Percentiles rank a stretch among this genome's conserved stretches.
Conservation (phyloP, 2,329 filamentous ascomycete species). For the Trichocomaceae sp. region DNA sequence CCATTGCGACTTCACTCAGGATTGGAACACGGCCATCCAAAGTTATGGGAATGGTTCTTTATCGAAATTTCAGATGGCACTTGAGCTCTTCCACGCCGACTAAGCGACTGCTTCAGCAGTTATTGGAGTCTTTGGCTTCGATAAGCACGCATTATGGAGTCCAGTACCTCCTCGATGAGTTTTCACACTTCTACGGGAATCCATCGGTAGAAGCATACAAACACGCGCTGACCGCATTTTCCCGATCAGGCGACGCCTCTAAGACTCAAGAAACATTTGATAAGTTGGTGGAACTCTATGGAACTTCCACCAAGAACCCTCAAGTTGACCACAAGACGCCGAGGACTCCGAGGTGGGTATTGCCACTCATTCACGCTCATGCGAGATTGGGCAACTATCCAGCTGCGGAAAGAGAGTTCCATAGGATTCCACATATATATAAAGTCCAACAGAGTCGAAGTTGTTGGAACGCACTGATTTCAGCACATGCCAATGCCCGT, state of each 20-base stretch:
- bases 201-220: conserved; percentile 30
- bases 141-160: conserved; percentile 32
- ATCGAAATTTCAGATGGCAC: conserved; percentile 35
- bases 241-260: conserved; percentile 41
- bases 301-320: conserved; percentile 13
- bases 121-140: conserved; percentile 22
- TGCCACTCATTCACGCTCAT: conserved; percentile 64
- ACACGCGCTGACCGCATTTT: conserved; percentile 36
- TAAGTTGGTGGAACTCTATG: conserved; percentile 33
- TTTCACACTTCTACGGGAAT: conserved; percentile 26
- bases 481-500: conserved; percentile 59
- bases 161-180: conserved; percentile 38
- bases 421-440: conserved; percentile 53
- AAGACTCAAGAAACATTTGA: conserved; percentile 42
- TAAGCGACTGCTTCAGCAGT: conserved; percentile 17
- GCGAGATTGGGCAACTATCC: conserved; percentile 60
- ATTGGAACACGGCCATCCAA: conserved; percentile 23
- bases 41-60: conserved; percentile 31
- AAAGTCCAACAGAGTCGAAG: conserved; percentile 50
- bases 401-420: conserved; percentile 55
- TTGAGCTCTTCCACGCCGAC: conserved; percentile 21
- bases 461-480: conserved; percentile 72
- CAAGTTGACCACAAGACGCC: conserved; percentile 14
- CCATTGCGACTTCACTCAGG: conserved; percentile 26
- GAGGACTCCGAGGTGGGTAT: conserved; percentile 24